Conservation (phyloP, 805 yeast species). For the Ogataea methanolica region DNA sequence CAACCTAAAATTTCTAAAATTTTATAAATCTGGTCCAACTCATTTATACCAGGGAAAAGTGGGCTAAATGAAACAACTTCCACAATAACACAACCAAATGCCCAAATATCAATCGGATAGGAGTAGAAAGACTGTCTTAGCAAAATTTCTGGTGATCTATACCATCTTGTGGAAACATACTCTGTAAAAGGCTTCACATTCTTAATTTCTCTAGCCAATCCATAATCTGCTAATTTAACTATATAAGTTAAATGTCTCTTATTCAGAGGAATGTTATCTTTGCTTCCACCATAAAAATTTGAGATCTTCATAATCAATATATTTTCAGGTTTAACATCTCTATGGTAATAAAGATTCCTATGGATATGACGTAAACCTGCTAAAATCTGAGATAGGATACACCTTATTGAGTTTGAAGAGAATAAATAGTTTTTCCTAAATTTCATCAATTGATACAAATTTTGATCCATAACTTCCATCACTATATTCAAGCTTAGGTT, state of each 20-base stretch:
- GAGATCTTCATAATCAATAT: slow-evolving; percentile 62
- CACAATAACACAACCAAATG: slow-evolving; percentile 74
- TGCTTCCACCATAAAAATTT: slow-evolving; percentile 43
- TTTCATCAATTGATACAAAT: slow-evolving; percentile 71
- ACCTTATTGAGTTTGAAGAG: slow-evolving; percentile 53
- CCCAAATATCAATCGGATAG: slow-evolving; percentile 78
- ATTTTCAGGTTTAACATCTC: slow-evolving; percentile 94
- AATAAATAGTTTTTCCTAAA: slow-evolving; percentile 50
- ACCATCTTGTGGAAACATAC: slow-evolving; percentile 84
- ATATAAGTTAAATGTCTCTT: slow-evolving; percentile 44
- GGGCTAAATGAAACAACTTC: slow-evolving; percentile 73
- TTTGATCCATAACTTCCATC: slow-evolving; percentile 87
- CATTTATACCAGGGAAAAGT: slow-evolving; percentile 78
- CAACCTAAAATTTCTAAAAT: slow-evolving; percentile 69
- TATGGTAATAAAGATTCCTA: slow-evolving; percentile 60
- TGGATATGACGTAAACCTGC: slow-evolving; percentile 84
- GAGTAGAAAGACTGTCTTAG: slow-evolving; percentile 60
- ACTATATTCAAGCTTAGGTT: slow-evolving; percentile 66
- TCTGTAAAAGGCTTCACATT: slow-evolving; percentile 59
- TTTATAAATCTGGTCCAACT: slow-evolving; percentile 71
- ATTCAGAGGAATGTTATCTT: slow-evolving; percentile 35
- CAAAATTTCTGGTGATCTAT: slow-evolving; percentile 76
- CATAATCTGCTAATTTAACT: slow-evolving; percentile 76
- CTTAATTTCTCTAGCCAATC: slow-evolving; percentile 60
- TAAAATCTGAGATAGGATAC: slow-evolving; percentile 67